phyloP scores from a whole-genome alignment of 768 basidiomycete species.

The Boletus pseudo-olivaceus region DNA sequence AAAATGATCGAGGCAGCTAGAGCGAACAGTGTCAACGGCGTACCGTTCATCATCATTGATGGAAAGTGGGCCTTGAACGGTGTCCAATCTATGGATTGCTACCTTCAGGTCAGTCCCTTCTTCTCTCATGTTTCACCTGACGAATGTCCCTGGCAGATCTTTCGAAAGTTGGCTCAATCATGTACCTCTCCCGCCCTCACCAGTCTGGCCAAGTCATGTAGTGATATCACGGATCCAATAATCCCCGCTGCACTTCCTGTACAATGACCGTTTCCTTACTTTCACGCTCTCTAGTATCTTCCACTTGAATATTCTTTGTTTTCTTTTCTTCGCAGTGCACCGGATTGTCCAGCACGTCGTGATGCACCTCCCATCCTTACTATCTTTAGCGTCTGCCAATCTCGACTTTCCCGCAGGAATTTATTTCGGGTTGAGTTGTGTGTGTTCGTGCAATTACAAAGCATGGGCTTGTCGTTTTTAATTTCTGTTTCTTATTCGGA shows the following conservation, averaged over 20 bases:
- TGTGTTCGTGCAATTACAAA: constrained; percentile 12
- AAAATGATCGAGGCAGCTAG: constrained; percentile 40
- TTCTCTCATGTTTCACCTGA: not conserved
- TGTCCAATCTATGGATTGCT: constrained; percentile 41
- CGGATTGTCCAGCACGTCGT: constrained; percentile 15
- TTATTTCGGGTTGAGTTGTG: constrained; percentile 11
- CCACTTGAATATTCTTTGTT: not conserved
- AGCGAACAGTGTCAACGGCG: constrained; percentile 45
- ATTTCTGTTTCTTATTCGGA: constrained; percentile 7
- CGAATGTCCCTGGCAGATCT: constrained; percentile 20
- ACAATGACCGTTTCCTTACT: constrained; percentile 17
- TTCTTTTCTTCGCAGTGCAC: constrained; percentile 3
- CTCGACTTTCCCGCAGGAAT: constrained; percentile 19
- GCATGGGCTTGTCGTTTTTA: constrained; percentile 14
- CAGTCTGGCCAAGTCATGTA: constrained; percentile 14
- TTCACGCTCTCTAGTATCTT: not conserved
- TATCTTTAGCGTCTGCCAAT: constrained; percentile 12
- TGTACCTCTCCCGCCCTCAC: not conserved
- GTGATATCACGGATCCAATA: constrained; percentile 20
- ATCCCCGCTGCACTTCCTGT: constrained; percentile 16
- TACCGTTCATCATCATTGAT: constrained; percentile 50
- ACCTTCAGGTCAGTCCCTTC: constrained; percentile 32
- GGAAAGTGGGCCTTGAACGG: constrained; percentile 44
- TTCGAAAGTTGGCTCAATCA: constrained; percentile 30
- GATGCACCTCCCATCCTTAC: constrained; percentile 5